These are phyloP conservation scores for Geranomyces variabilis DNA, from an alignment of 192 early-diverging fungal species.

Conservation along the genomic window DNA sequence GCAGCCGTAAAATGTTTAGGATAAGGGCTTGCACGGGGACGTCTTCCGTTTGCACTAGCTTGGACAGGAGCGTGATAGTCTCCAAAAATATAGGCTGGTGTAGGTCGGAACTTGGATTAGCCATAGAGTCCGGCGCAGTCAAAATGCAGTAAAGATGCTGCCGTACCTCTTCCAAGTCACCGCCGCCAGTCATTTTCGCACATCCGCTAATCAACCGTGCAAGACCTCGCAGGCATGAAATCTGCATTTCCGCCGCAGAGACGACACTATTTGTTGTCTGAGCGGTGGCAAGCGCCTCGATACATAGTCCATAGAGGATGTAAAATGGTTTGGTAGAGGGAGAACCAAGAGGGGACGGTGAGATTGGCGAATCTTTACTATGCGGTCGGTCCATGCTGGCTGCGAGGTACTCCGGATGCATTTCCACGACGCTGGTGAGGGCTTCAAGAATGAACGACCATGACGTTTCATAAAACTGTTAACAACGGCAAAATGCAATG, in stretches of 20 bases:
- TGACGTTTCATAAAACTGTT: conserved; percentile 37
- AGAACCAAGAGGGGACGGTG: neutral
- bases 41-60: conserved; percentile 73
- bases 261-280: neutral
- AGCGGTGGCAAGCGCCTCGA: conserved; percentile 49
- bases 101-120: too few relatives aligned
- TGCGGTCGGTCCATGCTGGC: neutral
- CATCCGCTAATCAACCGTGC: neutral
- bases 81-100: conserved; percentile 64
- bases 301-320: conserved; percentile 73
- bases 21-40: conserved; percentile 58
- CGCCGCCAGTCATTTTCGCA: neutral
- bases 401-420: conserved; percentile 14
- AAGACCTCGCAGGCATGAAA: neutral
- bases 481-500: neutral
- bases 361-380: neutral
- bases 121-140: too few relatives aligned
- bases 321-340: conserved; percentile 49
- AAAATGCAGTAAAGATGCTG: too few relatives aligned
- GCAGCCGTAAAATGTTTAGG: conserved; percentile 53
- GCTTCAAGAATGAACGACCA: conserved; percentile 47
- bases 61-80: conserved; percentile 70
- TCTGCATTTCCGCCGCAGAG: neutral
- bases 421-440: conserved; percentile 33
- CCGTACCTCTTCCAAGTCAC: too few relatives aligned